Evolutionary conservation across 1,284 basidiomycete genomes (phyloP).

Genomic region (Sphagnurus paluster): DNA sequence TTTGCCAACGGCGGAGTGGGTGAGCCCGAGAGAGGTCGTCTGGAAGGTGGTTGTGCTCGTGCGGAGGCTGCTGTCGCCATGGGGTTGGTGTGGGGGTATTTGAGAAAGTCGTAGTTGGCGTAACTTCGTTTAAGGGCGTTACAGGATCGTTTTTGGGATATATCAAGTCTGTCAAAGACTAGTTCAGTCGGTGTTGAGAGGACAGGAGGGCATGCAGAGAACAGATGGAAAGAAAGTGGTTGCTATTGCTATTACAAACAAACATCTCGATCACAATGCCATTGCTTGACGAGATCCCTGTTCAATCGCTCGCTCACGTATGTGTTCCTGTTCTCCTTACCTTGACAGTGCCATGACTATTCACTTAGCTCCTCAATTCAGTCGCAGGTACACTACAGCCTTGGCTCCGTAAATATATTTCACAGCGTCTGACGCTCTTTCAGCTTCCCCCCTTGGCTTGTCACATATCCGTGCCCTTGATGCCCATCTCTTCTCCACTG

Average conservation of each 20-base stretch:
- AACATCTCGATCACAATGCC: slow-evolving; percentile 16
- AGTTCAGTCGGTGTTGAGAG: slow-evolving; percentile 1
- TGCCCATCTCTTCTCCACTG: background rate
- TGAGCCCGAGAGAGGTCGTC: slow-evolving; percentile 46
- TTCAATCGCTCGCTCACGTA: slow-evolving; percentile 51
- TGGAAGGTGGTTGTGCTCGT: slow-evolving; percentile 31
- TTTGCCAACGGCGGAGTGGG: slow-evolving; percentile 38
- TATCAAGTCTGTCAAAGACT: slow-evolving; percentile 10
- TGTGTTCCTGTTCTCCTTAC: slow-evolving; percentile 28
- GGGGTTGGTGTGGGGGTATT: slow-evolving; percentile 1
- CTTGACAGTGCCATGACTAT: slow-evolving; percentile 28
- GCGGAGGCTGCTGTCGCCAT: slow-evolving; percentile 36
- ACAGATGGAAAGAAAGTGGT: slow-evolving; percentile 8
- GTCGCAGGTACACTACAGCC: slow-evolving; percentile 8
- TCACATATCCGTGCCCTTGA: slow-evolving; percentile 1
- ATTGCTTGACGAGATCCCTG: slow-evolving; percentile 33
- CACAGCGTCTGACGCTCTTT: slow-evolving; percentile 2
- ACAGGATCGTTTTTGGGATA: slow-evolving; percentile 5
- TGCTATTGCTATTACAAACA: slow-evolving; percentile 4
- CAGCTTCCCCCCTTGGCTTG: slow-evolving; percentile 18
- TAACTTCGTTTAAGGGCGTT: slow-evolving; percentile 4
- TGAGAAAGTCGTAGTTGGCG: slow-evolving; percentile 3
- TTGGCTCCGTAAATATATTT: background rate
- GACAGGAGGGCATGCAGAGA: slow-evolving; percentile 11
- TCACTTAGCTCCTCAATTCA: slow-evolving; percentile 34